Evolutionary conservation across 257 asterid species (phyloP), one percentile per base, ranked within the genome.

Genomic region (Solanum peruvianum): DNA sequence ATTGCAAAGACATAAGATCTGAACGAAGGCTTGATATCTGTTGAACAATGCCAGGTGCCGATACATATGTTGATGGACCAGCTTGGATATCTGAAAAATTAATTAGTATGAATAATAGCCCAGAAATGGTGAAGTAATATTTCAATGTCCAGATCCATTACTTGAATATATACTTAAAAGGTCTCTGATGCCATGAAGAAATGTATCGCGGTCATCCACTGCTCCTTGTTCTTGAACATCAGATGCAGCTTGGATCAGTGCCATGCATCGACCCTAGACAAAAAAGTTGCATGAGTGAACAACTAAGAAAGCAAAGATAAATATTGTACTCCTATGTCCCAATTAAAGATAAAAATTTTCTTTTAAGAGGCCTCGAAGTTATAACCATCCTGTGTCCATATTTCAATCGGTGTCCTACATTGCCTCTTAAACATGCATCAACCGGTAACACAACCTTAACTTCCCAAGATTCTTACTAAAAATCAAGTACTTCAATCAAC

Each of bases 171-270:
- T 93, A 87, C 99, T 95, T 89, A 97, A 88, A 90, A 97, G 98
- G 92, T 97, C 99, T 91, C 99, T 92, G 86, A 97, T 95, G 76
- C 99, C 98, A 89, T 97, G 99, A 86, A 97, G 93, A 90, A 94
- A 94, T 86, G 97, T 93, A 92, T 97, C 99, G 52, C 98, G 96
- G 86, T 97, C 99, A 91, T 97, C 99, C 52, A 97, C 98, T 83
- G 98, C 99, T 84, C 99, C 99, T 92, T 97, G 99, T 91, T 97
- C 99, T 33, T 95, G 95, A 39, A 93, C 93, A 88, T 96, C 99
- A 88, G 98, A 93, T 86, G 97, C 95, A 88, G 99, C 98, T 91
- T 92, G 94, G 91, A 90, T 91, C 94, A 97, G 90, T 89, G 98
- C 92, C 92, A 92, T 88, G 87, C 95, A 97, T 85, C 94, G 98